Evolutionary conservation across 352 stramenopile genomes (phyloP).

Genomic region (Pelagophyceae sp.): DNA sequence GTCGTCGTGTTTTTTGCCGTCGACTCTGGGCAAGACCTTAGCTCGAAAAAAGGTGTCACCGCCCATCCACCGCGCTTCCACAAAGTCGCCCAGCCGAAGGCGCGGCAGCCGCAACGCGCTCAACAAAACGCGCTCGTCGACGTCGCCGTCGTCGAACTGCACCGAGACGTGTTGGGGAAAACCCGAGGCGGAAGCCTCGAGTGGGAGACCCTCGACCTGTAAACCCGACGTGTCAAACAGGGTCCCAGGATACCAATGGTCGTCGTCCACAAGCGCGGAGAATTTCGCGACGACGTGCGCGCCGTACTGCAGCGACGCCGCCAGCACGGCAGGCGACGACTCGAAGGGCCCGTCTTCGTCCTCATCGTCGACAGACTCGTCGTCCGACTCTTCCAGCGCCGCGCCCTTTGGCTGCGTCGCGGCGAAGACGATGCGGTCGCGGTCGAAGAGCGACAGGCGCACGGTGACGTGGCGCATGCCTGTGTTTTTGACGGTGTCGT

Average conservation of each 20-base stretch:
- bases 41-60: background rate
- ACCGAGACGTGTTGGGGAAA: background rate
- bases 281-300: constrained; percentile 4
- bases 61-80: background rate
- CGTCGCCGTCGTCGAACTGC: constrained; percentile 15
- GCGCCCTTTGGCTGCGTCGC: too few relatives aligned
- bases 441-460: background rate
- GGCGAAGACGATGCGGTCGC: background rate
- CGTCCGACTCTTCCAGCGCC: background rate
- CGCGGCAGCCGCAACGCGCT: background rate
- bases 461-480: background rate
- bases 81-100: background rate
- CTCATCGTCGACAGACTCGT: background rate
- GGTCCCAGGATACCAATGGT: constrained; percentile 4
- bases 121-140: background rate
- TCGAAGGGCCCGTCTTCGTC: background rate
- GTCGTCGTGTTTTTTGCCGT: background rate
- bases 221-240: background rate
- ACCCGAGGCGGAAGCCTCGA: too few relatives aligned
- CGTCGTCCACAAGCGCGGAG: background rate
- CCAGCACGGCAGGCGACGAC: background rate
- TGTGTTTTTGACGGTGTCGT: background rate
- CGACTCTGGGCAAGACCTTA: background rate
- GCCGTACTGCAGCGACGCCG: too few relatives aligned
- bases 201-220: too few relatives aligned